Evolutionary conservation across 176 grass and related monocot species (phyloP).

Genomic region (Oropetium thomaeum): DNA sequence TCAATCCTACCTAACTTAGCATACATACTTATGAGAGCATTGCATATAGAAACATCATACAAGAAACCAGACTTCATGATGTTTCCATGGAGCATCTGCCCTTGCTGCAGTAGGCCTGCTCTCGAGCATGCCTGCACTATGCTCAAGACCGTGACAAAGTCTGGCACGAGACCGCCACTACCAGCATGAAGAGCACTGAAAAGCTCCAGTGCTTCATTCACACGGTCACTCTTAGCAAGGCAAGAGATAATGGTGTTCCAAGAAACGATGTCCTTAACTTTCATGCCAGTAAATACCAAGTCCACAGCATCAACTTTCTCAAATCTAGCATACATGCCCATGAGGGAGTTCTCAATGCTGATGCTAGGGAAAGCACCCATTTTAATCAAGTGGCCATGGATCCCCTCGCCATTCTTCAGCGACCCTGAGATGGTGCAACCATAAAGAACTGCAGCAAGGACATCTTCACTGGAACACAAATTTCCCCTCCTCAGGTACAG

Average conservation of each 20-base stretch:
- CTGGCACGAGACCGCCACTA: slow-evolving; percentile 20
- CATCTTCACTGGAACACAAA: slow-evolving; percentile 39
- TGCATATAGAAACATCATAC: slow-evolving; percentile 46
- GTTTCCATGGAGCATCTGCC: slow-evolving; percentile 54
- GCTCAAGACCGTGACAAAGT: slow-evolving; percentile 51
- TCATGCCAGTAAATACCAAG: slow-evolving; percentile 54
- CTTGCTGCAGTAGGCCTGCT: slow-evolving; percentile 39
- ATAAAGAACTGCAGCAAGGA: slow-evolving; percentile 38
- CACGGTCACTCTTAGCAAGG: slow-evolving; percentile 47
- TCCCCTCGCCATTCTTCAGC: slow-evolving; percentile 34
- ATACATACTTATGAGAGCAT: slow-evolving; percentile 68
- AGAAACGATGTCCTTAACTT: slow-evolving; percentile 51
- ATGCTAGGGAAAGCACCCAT: slow-evolving; percentile 40
- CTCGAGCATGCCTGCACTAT: slow-evolving; percentile 53
- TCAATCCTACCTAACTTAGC: slow-evolving; percentile 53
- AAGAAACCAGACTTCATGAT: slow-evolving; percentile 44
- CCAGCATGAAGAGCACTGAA: slow-evolving; percentile 39
- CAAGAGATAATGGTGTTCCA: slow-evolving; percentile 74
- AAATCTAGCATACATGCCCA: slow-evolving; percentile 60
- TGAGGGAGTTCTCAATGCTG: slow-evolving; percentile 55
- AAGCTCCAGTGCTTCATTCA: slow-evolving; percentile 49
- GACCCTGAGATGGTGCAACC: slow-evolving; percentile 46
- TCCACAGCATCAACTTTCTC: slow-evolving; percentile 28
- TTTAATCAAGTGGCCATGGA: slow-evolving; percentile 52
- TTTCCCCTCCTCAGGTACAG: slow-evolving; percentile 29